Conservation (phyloP, 192 early-diverging fungal genomes). For the Coemansia erecta region DNA sequence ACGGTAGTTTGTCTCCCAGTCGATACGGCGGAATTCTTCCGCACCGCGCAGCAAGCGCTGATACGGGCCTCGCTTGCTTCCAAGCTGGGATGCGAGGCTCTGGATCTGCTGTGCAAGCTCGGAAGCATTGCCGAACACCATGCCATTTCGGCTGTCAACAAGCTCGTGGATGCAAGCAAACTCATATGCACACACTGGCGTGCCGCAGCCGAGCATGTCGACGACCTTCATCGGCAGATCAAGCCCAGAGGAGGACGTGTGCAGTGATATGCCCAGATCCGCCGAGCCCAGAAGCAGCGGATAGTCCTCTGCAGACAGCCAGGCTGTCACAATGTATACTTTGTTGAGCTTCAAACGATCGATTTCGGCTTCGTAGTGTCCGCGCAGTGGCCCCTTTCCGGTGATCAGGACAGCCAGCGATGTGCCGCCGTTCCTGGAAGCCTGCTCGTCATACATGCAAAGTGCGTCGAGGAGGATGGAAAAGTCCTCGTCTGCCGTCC, state of each 20-base stretch:
- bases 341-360: constrained; percentile 48
- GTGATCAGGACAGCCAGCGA: constrained; percentile 83
- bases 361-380: constrained; percentile 67
- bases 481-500: constrained; percentile 98
- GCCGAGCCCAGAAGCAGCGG: constrained; percentile 85
- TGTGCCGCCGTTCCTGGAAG: constrained; percentile 25
- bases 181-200: constrained; percentile 79
- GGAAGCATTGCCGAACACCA: constrained; percentile 58
- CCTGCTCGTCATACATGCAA: constrained; percentile 53
- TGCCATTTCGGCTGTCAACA: constrained; percentile 65
- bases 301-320: constrained; percentile 82
- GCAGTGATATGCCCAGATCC: constrained; percentile 90
- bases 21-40: constrained; percentile 27
- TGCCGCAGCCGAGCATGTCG: constrained; percentile 96
- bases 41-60: constrained; percentile 38
- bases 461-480: constrained; percentile 70
- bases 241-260: constrained; percentile 91
- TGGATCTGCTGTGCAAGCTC: constrained; percentile 66
- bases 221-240: constrained; percentile 99
- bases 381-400: constrained; percentile 84
- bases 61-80: constrained; percentile 17
- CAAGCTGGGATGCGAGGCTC: constrained; percentile 15
- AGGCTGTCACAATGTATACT: constrained; percentile 73
- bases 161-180: constrained; percentile 71
- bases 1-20: constrained; percentile 46